Conservation (phyloP, 2,329 filamentous ascomycete species). For the Scopulariopsis brevicaulis region DNA sequence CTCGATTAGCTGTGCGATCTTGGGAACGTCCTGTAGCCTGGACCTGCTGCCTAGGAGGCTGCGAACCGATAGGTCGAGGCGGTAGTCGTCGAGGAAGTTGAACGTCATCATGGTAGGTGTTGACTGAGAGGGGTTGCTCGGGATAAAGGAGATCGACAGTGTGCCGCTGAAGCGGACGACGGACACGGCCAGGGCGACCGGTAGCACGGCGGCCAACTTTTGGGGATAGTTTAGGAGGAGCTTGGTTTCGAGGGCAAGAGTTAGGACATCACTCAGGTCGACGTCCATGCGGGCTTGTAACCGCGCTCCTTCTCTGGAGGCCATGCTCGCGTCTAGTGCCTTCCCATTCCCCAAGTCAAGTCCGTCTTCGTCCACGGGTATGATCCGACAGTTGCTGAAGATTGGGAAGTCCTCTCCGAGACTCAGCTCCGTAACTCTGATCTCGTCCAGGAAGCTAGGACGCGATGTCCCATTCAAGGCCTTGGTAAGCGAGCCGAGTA, state of each 20-base stretch:
- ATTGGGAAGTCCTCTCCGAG: conserved; percentile 97
- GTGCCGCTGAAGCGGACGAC: conserved; percentile 94
- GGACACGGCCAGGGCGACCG: conserved; percentile 82
- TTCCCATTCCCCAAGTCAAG: conserved; percentile 39
- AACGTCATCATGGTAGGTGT: conserved; percentile 87
- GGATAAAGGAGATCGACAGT: conserved; percentile 84
- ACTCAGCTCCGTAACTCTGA: conserved; percentile 85
- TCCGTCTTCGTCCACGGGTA: conserved; percentile 77
- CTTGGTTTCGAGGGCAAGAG: conserved; percentile 87
- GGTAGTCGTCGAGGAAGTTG: conserved; percentile 83
- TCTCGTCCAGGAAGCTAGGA: conserved; percentile 87
- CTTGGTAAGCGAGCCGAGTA: conserved; percentile 73
- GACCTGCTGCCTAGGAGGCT: conserved; percentile 72
- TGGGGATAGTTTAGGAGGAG: conserved; percentile 91
- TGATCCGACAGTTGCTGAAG: conserved; percentile 94
- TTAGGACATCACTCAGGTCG: conserved; percentile 91
- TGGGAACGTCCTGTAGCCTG: conserved; percentile 73
- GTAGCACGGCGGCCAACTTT: conserved; percentile 75
- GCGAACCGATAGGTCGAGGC: conserved; percentile 70
- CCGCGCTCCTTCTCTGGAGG: conserved; percentile 54
- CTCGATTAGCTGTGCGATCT: conserved; percentile 78
- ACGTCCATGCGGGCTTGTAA: conserved; percentile 95
- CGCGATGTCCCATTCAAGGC: conserved; percentile 78
- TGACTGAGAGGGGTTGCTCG: conserved; percentile 54
- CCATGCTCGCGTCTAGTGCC: conserved; percentile 39